Evolutionary conservation across 768 basidiomycete genomes (phyloP).

Genomic region (Boletus edulis): DNA sequence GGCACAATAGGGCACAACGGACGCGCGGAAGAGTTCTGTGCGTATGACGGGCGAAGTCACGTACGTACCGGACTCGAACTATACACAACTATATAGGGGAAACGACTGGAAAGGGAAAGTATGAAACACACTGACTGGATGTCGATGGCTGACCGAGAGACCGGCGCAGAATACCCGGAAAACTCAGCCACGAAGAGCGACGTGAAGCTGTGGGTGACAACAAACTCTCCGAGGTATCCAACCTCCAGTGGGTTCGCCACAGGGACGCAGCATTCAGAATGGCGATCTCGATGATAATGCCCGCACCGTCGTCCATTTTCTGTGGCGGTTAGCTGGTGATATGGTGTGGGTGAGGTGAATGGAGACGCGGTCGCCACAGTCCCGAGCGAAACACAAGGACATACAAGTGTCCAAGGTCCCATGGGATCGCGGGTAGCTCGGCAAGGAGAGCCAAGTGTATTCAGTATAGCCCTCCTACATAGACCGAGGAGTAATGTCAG

Average conservation of each 20-base stretch:
- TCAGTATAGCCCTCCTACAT: not conserved
- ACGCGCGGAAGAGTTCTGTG: no score
- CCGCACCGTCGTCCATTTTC: not conserved
- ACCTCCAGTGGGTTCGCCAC: not conserved
- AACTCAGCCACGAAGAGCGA: not conserved
- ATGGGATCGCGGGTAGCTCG: not conserved
- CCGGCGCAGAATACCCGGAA: no score
- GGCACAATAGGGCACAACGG: no score
- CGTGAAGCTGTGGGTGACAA: not conserved
- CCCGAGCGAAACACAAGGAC: not conserved
- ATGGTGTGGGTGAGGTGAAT: not conserved
- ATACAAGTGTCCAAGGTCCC: not conserved
- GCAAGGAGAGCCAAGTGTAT: not conserved
- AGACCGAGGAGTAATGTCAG: not conserved
- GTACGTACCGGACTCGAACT: no score
- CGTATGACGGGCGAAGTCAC: no score
- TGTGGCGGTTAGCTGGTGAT: not conserved
- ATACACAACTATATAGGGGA: no score
- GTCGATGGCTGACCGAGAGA: no score
- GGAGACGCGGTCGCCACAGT: not conserved
- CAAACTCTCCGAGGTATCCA: no score
- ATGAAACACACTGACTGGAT: no score
- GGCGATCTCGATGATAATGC: not conserved
- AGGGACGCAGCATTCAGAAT: not conserved
- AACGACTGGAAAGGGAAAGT: no score